Evolutionary conservation across 1,284 basidiomycete genomes (phyloP), one percentile per base, ranked within the genome.

Genomic region (Ustilago vetiveriae): DNA sequence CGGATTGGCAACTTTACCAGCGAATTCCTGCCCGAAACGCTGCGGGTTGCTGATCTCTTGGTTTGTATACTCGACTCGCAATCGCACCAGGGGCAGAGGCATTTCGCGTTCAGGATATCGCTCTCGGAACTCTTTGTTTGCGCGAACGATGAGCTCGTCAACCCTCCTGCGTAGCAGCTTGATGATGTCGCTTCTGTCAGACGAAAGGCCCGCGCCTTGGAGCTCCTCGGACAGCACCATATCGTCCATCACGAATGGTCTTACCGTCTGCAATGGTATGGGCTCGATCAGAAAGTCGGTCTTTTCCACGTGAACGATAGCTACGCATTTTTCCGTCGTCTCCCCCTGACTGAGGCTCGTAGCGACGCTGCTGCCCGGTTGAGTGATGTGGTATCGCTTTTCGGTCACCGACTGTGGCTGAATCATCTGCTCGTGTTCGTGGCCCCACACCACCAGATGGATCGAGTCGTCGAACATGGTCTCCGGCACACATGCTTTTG

Each of bases 351-450:
- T 48, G n/a, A 58, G 27, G 44, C 91, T 92, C 0, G 95, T 99
- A 0, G 95, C 96, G 4, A 99, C 89, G 0, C 91, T 93, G 7
- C 92, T 95, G 1, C 96, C 96, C 2, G 96, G 96, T 81, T 99
- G 96, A 0, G 89, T 88, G 78, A 99, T 94, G 75, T 88, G 89
- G 83, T 99, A 98, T 5, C 87, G 86, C 82, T 96, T 95, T 8
- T 92, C 94, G 5, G 91, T 89, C 6, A 99, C 94, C 2, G 88
- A 86, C 78, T 97, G 92, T 0, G 95, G 95, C 3, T 88, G 85
- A 59, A 98, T 93, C 23, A 92, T 88, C 80, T 94, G 97, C 82
- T 98, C 95, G 81, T 99, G 96, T 82, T 99, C 96, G 81, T 99
- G 96, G 2, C 96, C 95, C 95, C 95, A 98, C 0, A 98, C 86